Base-by-base conservation (phyloP, 192 early-diverging fungal genomes). In the Dimargaris xerosporica region DNA sequence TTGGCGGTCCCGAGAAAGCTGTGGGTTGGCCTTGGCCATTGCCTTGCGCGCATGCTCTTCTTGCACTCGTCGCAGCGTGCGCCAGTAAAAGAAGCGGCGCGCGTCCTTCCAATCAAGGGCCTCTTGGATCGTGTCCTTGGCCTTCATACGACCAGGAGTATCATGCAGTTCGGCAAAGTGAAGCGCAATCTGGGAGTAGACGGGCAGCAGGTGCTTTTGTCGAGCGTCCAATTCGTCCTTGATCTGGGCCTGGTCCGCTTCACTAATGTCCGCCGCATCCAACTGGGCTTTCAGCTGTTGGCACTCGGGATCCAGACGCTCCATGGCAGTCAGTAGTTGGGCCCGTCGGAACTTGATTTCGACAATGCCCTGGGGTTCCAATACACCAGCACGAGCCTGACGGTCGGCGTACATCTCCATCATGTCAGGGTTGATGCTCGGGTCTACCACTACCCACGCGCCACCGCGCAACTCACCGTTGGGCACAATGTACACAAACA, bases 351-450 rank as follows among this genome's bases (percentile, higher is more conserved):
- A 97, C 79, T 99, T 99, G 81, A 99, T 97, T 71, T 94, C 93
- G 28, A 96, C 91, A 62, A 96, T 88, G 67, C 96, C 96, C 62
- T 95, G 86, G 39, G 96, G 94, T 76, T 99, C 96, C 3, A 99
- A 70, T 11, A 99, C 93, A 64, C 96, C 93, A 58, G 89, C 96
- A 54, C 96, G 85, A 10, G 92, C 81, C 45, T 91, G 77, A 53
- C 76, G 78, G 70, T 95, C 91, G 21, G 93, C 93, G 65, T 99
- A 99, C 96, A 99, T 99, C 73, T 99, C 96, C 96, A 99, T 99
- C 85, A 90, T 87, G 54, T 94, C 84, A 29, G 85, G 73, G 73
- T 99, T 97, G 74, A 99, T 99, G 6, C 87, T 90, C 26, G 93
- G 93, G 65, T 99, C 96, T 0, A 99, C 74, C 0, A 96, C 94